Evolutionary conservation across 805 yeast species (phyloP), one percentile per base, ranked within the genome.

Genomic region (Myxozyma lipomycoides): DNA sequence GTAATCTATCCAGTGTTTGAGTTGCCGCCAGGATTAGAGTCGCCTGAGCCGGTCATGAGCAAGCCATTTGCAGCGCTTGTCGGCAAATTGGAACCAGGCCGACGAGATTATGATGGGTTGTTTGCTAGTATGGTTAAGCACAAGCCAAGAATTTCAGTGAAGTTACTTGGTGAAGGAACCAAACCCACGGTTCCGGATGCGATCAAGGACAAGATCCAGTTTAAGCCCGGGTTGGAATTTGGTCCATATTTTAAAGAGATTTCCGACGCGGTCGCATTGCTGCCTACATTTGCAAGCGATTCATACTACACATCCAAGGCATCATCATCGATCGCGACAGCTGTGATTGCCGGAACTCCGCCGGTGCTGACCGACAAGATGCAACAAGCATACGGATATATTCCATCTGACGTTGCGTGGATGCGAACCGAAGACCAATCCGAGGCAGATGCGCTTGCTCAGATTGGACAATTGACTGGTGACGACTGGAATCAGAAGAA

Each of bases 81-180:
- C 19, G 58, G 58, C 23, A 55, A 55, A 25, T 40, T 52, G n/a
- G 59, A 55, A 45, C 58, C 59, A 3, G 46, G 58, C 51, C 50
- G 59, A 10, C 41, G 58, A 15, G 38, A 55, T 40, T 55, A 55
- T 43, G 40, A 32, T 45, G 30, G 21, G 39, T 43, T 53, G 10
- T 53, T 55, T 26, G 22, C 26, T 36, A 48, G 45, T 26, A 46
- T 19, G 23, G 45, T 32, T 23, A 24, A 41, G 19, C 35, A 26
- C 21, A 28, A 36, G 23, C 57, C 58, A 4, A 44, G 38, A 12
- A 26, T 51, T 41, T 40, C 45, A 35, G 37, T 54, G 18, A 32
- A 40, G 15, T 40, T 54, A 10, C 24, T 54, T 18, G 58, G 58
- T 37, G 30, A 38, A 23, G 57, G 53, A 10, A 10, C 10, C n/a